A percentile compares a stretch with the other conserved stretches of the same genome.
Conservation (phyloP, 116 monocot genomes). For the Phalaenopsis hybrid region DNA sequence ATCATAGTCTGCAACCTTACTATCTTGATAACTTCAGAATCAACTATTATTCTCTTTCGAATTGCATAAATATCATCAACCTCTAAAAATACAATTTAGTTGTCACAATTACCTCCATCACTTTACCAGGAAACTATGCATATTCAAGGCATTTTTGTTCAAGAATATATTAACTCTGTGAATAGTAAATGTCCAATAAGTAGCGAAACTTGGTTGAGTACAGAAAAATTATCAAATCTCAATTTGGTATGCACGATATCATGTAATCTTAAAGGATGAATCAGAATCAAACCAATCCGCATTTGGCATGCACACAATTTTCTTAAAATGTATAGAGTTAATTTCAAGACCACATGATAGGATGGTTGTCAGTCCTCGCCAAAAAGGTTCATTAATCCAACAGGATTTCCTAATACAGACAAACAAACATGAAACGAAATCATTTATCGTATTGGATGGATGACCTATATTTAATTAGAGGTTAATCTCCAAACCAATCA, state of each 20-base stretch:
- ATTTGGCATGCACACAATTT: not conserved
- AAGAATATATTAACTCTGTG: not conserved
- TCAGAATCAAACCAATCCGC: not conserved
- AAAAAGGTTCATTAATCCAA: not conserved
- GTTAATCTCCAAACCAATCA: not conserved
- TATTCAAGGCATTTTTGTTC: not conserved
- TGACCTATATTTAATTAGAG: too few species aligned
- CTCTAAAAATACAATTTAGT: not conserved
- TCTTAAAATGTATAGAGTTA: not conserved
- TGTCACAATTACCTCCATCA: not conserved
- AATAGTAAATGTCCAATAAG: not conserved
- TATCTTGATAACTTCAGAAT: not conserved
- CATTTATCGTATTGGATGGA: too few species aligned
- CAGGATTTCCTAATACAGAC: not conserved
- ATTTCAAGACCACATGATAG: not conserved
- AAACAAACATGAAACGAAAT: too few species aligned
- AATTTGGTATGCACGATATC: not conserved
- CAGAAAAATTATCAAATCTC: not conserved
- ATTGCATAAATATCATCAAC: not conserved
- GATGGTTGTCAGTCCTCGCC: not conserved
- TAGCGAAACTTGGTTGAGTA: not conserved
- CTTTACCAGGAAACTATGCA: not conserved
- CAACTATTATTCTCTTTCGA: not conserved
- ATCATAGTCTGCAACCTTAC: not conserved
- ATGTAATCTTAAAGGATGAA: not conserved